Percentiles rank a stretch among this genome's conserved stretches.
These are phyloP conservation scores for Moniliella sp. DNA, from an alignment of 1,284 basidiomycete species.

Conservation along the genomic window DNA sequence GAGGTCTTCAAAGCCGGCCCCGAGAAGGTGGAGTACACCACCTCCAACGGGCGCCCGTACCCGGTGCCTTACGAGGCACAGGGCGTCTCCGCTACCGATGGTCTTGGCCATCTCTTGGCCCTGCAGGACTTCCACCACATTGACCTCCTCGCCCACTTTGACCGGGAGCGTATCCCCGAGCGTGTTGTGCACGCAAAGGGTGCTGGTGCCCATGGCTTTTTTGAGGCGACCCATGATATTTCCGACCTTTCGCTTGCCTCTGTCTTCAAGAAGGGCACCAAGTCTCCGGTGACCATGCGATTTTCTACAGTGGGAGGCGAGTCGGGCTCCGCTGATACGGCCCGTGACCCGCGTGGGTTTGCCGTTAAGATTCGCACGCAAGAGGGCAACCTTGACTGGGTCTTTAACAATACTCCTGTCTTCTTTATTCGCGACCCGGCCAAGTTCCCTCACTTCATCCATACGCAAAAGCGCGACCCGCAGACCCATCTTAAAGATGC, in stretches of 20 bases:
- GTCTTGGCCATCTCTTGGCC: slow-evolving; percentile 5
- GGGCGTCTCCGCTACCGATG: slow-evolving; percentile 6
- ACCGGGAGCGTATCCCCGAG: slow-evolving; percentile 36
- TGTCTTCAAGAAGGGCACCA: slow-evolving; percentile 8
- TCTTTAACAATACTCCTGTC: slow-evolving; percentile 13
- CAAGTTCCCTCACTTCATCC: slow-evolving; percentile 20
- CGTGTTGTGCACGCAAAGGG: slow-evolving; percentile 25
- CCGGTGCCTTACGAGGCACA: slow-evolving; percentile 33
- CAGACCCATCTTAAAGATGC: slow-evolving; percentile 62
- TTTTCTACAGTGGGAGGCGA: slow-evolving; percentile 20
- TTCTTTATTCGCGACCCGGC: slow-evolving; percentile 17
- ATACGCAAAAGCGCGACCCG: slow-evolving; percentile 37
- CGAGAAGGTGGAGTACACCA: slow-evolving; percentile 44
- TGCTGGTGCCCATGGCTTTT: slow-evolving; percentile 18
- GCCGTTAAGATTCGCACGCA: slow-evolving; percentile 16
- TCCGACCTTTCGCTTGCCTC: slow-evolving; percentile 8
- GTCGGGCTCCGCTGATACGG: slow-evolving; percentile 12
- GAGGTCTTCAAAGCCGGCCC: slow-evolving; percentile 1
- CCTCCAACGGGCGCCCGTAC: slow-evolving; percentile 57
- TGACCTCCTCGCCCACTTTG: slow-evolving; percentile 73
- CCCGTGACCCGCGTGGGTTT: slow-evolving; percentile 34
- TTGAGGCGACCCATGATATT: slow-evolving; percentile 13
- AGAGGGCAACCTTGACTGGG: slow-evolving; percentile 10
- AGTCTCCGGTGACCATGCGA: slow-evolving; percentile 9
- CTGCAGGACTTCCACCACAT: slow-evolving; percentile 17